These are phyloP conservation scores for Polysphondylium violaceum DNA, from an alignment of 78 protist species.

Conservation along the genomic window DNA sequence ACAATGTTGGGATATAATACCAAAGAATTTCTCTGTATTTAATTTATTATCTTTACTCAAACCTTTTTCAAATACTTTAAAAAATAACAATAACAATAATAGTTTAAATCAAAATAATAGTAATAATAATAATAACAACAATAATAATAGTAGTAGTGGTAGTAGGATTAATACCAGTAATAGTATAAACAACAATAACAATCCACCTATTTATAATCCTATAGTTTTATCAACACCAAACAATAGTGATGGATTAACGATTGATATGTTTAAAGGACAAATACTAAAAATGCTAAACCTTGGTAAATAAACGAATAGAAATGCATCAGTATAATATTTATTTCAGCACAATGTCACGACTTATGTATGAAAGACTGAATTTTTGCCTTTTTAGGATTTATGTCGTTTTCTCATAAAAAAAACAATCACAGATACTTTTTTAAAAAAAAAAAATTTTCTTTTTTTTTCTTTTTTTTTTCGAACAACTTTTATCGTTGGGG, in stretches of 20 bases:
- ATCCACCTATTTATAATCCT: neutral
- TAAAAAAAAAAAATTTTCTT: no score
- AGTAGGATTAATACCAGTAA: neutral
- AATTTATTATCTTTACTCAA: constrained; percentile 56
- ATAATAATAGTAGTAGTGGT: constrained; percentile 20
- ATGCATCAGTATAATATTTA: no score
- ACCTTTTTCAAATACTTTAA: no score
- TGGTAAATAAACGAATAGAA: no score
- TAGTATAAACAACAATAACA: neutral
- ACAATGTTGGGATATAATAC: constrained; percentile 71
- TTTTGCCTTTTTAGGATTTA: no score
- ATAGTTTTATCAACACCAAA: constrained; percentile 7
- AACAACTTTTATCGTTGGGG: no score
- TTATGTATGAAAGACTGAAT: no score
- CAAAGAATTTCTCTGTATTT: constrained; percentile 61
- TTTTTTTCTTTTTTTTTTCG: no score
- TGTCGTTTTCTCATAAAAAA: no score
- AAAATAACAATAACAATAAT: no score
- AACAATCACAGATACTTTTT: no score
- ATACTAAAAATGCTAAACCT: constrained; percentile 45
- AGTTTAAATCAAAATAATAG: neutral
- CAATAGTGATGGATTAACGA: constrained; percentile 25
- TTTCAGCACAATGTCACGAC: no score
- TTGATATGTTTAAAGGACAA: constrained; percentile 76
- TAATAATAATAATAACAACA: constrained; percentile 18